Evolutionary conservation across 139 green algal genomes (phyloP), one percentile per base, ranked within the genome.

Genomic region (Tetraselmis striata): DNA sequence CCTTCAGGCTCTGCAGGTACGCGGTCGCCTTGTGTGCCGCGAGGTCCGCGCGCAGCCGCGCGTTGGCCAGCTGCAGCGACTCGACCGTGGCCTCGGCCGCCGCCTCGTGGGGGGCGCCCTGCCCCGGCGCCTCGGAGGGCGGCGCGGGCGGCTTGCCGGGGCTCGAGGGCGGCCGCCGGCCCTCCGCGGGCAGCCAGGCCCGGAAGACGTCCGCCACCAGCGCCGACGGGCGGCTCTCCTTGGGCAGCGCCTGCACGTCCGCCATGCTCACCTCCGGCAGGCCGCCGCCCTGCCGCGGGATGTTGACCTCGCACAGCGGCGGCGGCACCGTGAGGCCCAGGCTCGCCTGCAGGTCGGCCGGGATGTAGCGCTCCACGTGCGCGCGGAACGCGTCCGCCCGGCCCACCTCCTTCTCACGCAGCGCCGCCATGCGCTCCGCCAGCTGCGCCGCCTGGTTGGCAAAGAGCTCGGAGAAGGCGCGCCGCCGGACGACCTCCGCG

Each of bases 401-500:
- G 25, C 78, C 82, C 25, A 87, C 85, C 88, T 98, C 94, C 82
- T 93, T 93, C 5, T 90, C 87, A 24, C 92, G 82, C 29, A 95
- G 86, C 1, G 79, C 75, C 1, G 85, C 90, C 86, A 97, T 93
- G 77, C 88, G 81, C 81, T 98, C 94, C 11, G 94, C 94, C 77
- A 98, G 80, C 82, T 88, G 59, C 24, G 82, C 81, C 2, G 93
- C 94, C 76, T 93, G 91, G 24, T 81, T 82, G 1, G 86, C 79
- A 79, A 93, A 96, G 32, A 89, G 78, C 79, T 92, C 86, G 11
- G 59, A 58, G 59, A 90, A 92, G 1, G 87, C 90, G 25, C 28
- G 80, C 11, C 95, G 87, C 29, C 95, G 87, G 78, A 94, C 89
- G 59, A 92, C 94, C 87, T 98, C 95, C 0, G 92, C 91, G 24